These are phyloP conservation scores for Rutidosis leptorrhynchoides DNA, from an alignment of 129 eudicot species.

Conservation along the genomic window DNA sequence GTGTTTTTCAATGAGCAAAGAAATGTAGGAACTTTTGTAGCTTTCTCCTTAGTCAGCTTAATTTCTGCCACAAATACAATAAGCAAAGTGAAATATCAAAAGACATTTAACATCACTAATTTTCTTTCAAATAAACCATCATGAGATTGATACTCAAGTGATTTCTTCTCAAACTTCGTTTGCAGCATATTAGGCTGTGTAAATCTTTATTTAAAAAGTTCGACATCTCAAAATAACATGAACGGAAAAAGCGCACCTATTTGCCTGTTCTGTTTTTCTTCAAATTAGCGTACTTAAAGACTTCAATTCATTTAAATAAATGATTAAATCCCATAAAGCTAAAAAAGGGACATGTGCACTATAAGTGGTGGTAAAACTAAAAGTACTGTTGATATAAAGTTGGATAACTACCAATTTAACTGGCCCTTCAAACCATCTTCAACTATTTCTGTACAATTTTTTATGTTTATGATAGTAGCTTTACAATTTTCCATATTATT, in stretches of 20 bases:
- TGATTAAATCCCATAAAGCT: neutral
- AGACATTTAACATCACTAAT: neutral
- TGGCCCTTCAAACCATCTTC: neutral
- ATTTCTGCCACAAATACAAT: constrained; percentile 32
- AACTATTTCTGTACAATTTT: neutral
- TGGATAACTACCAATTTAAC: neutral
- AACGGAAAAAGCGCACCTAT: too few species aligned
- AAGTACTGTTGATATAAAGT: constrained; percentile 1
- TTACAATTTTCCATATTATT: neutral
- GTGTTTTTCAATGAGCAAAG: constrained; percentile 53
- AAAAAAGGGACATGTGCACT: neutral
- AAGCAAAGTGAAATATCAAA: neutral
- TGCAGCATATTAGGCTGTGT: too few species aligned
- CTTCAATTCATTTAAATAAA: neutral
- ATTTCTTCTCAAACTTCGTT: too few species aligned
- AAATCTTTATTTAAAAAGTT: too few species aligned
- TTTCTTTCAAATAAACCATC: too few species aligned
- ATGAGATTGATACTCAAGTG: too few species aligned
- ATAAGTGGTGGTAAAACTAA: neutral
- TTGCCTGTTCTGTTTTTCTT: too few species aligned
- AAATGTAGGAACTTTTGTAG: constrained; percentile 46
- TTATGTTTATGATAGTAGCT: neutral
- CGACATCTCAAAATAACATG: too few species aligned
- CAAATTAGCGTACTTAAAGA: too few species aligned
- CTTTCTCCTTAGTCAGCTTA: constrained; percentile 38